Conservation (phyloP, 2,329 filamentous ascomycete species). For the Nemania sp. region DNA sequence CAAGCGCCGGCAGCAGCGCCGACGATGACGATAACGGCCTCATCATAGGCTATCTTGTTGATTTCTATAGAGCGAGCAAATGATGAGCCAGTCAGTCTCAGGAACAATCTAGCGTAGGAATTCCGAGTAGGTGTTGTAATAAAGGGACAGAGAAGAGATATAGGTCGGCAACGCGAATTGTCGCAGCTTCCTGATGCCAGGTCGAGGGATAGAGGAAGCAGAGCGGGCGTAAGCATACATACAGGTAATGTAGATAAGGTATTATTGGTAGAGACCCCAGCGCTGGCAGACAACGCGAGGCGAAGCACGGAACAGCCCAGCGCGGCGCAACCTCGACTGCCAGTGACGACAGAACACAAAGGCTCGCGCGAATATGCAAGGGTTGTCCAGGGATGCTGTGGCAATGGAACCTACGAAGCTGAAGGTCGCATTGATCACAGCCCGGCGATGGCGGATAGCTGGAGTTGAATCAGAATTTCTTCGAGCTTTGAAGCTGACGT, state of each 20-base stretch:
- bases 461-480: too few species aligned
- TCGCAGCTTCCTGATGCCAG: too few species aligned
- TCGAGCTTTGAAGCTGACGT: constrained; percentile 20
- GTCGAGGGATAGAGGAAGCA: not conserved
- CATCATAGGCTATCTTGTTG: constrained; percentile 43
- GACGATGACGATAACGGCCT: constrained; percentile 47
- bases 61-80: not conserved
- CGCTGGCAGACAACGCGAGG: too few species aligned
- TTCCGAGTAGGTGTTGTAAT: too few species aligned
- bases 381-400: not conserved
- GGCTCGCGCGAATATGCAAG: constrained; percentile 23
- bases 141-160: too few species aligned
- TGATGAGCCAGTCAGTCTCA: constrained; percentile 2
- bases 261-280: too few species aligned
- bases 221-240: not conserved
- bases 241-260: too few species aligned
- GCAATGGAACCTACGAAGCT: too few species aligned
- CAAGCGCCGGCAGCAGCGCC: constrained; percentile 51
- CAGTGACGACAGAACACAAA: constrained; percentile 35
- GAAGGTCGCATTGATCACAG: too few species aligned
- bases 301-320: not conserved
- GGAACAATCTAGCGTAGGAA: too few species aligned
- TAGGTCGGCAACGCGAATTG: too few species aligned
- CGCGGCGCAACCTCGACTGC: constrained; percentile 22
- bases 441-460: too few species aligned